Percentiles rank a stretch among this genome's conserved stretches.
phyloP scores from a whole-genome alignment of 2,329 filamentous ascomycete genomes.

The Immersiporthe knoxdaviesiana region DNA sequence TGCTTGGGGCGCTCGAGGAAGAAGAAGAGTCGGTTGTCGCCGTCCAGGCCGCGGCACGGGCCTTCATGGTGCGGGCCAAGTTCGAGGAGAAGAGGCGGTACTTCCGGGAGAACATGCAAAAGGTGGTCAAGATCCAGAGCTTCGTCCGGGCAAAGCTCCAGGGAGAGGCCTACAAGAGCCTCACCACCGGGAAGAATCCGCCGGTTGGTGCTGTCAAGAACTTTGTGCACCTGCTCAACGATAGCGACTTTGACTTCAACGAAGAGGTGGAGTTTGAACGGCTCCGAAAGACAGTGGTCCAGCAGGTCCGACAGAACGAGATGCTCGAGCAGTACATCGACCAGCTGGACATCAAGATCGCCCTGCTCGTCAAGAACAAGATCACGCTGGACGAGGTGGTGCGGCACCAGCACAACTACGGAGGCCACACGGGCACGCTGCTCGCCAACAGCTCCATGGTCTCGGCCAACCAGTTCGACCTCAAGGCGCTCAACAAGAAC shows the following conservation, averaged over 20 bases:
- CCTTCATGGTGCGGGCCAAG: conserved; percentile 70
- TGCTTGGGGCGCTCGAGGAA: conserved; percentile 77
- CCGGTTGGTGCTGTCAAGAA: conserved; percentile 97
- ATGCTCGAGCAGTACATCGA: conserved; percentile 97
- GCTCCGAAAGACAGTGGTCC: conserved; percentile 91
- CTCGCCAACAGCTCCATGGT: conserved; percentile 87
- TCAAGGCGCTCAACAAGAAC: conserved; percentile 96
- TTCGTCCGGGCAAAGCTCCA: conserved; percentile 94
- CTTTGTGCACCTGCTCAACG: conserved; percentile 95
- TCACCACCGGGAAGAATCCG: conserved; percentile 94
- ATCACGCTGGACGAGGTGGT: conserved; percentile 98
- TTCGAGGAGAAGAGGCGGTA: conserved; percentile 86
- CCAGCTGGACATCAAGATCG: conserved; percentile 98
- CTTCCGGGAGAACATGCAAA: conserved; percentile 97
- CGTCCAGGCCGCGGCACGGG: conserved; percentile 75
- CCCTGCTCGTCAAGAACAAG: conserved; percentile 97
- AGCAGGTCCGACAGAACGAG: conserved; percentile 96
- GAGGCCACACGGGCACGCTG: conserved; percentile 82
- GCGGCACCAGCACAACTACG: conserved; percentile 94
- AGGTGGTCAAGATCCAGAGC: conserved; percentile 98
- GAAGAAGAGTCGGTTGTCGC: conserved; percentile 78
- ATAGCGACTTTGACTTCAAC: conserved; percentile 98
- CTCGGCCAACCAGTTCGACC: conserved; percentile 89
- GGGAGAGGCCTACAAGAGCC: conserved; percentile 95
- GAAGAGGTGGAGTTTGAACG: conserved; percentile 97